Evolutionary conservation across 169 alveolate genomes (phyloP).

Genomic region (Plasmodium cynomolgi): DNA sequence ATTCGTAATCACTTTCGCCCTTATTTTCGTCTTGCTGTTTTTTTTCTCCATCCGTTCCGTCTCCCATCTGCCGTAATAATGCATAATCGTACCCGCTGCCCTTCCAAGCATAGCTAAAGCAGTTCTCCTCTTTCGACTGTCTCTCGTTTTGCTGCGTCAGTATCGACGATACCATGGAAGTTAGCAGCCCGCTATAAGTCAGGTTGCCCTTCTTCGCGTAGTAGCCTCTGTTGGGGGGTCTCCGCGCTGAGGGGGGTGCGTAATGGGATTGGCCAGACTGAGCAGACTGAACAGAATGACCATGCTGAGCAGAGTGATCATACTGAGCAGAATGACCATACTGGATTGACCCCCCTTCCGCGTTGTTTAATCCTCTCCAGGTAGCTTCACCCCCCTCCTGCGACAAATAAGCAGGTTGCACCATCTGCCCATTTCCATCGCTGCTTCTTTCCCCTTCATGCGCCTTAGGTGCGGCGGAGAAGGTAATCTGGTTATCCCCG

Average conservation of each 20-base stretch:
- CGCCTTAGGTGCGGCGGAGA: neutral
- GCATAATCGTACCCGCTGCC: conserved; percentile 9
- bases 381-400: neutral
- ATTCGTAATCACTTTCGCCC: neutral
- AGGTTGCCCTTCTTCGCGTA: conserved; percentile 38
- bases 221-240: neutral
- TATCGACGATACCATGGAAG: conserved; percentile 71
- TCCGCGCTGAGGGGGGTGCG: neutral
- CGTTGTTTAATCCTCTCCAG: neutral
- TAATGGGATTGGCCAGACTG: neutral
- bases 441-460: neutral
- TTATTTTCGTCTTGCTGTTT: neutral
- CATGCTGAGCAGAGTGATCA: neutral
- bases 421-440: neutral
- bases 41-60: neutral
- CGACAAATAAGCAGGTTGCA: neutral
- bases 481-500: neutral
- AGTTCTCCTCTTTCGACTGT: conserved; percentile 22
- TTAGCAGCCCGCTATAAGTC: conserved; percentile 59
- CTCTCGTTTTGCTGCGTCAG: conserved; percentile 66
- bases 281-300: neutral
- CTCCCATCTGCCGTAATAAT: neutral
- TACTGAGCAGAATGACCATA: too few relatives aligned
- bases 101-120: conserved; percentile 17
- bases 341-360: neutral